Evolutionary conservation across 768 basidiomycete species (phyloP).

Genomic region (Candolleomyces aberdarensis): DNA sequence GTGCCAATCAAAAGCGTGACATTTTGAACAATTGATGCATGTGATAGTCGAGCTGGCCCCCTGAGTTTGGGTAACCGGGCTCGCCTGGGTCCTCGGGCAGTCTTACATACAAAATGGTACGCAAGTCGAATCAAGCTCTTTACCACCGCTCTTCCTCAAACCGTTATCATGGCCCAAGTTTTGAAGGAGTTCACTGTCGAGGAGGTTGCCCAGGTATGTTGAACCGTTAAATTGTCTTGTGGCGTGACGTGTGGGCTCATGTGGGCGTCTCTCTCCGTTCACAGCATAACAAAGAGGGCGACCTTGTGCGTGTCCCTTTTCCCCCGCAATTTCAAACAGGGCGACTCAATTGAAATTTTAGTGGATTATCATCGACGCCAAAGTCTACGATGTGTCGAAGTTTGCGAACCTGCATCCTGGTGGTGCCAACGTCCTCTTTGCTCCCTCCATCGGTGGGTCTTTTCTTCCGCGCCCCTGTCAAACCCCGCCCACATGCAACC

Average conservation of each 20-base stretch:
- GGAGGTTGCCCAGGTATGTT: constrained; percentile 65
- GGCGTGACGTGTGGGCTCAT: background rate
- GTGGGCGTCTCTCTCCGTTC: constrained; percentile 1
- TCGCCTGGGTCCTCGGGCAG: too few relatives aligned
- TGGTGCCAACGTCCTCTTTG: constrained; percentile 70
- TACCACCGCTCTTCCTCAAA: background rate
- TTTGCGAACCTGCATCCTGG: constrained; percentile 87
- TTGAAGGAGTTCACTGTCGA: constrained; percentile 45
- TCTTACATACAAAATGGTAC: too few relatives aligned
- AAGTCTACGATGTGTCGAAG: constrained; percentile 77
- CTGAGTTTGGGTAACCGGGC: too few relatives aligned
- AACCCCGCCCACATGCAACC: too few relatives aligned
- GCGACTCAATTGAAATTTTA: constrained; percentile 22
- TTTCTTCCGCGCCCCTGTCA: background rate
- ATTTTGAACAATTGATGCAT: too few relatives aligned
- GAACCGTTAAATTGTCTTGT: background rate
- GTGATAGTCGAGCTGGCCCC: too few relatives aligned
- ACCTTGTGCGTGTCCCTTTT: constrained; percentile 53
- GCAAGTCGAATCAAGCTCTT: background rate
- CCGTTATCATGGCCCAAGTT: constrained; percentile 18
- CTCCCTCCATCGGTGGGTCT: constrained; percentile 59
- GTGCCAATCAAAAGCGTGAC: too few relatives aligned
- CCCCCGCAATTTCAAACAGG: background rate
- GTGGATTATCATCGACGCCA: constrained; percentile 83
- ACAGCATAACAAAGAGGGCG: constrained; percentile 85